Evolutionary conservation across 73 alveolate species (phyloP).

Genomic region (Paramecium octaurelia): DNA sequence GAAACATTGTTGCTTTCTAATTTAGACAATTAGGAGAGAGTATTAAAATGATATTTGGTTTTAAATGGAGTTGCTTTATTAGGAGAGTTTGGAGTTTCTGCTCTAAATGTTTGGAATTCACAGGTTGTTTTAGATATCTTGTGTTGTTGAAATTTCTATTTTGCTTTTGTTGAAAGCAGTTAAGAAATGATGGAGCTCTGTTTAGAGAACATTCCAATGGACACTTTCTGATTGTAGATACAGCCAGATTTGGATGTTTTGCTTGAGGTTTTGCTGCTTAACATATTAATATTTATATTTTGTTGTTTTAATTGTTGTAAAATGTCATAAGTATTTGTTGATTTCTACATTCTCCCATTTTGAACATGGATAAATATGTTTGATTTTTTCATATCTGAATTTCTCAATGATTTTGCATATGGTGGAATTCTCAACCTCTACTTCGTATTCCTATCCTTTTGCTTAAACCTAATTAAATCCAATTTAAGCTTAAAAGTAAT

Average conservation of each 20-base stretch:
- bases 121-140: background rate
- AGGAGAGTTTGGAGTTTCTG: background rate
- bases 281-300: background rate
- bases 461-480: conserved; percentile 10
- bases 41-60: background rate
- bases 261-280: background rate
- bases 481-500: background rate
- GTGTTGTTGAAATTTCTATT: background rate
- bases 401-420: conserved; percentile 8
- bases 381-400: conserved; percentile 8
- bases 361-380: conserved; percentile 43
- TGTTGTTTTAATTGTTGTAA: background rate
- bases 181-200: background rate
- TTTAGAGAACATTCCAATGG: background rate
- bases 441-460: conserved; percentile 41
- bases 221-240: background rate
- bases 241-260: background rate
- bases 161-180: background rate
- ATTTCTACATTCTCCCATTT: conserved; percentile 44
- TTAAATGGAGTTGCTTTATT: background rate
- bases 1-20: background rate
- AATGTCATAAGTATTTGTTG: conserved; percentile 26
- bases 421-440: conserved; percentile 31
- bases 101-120: background rate
- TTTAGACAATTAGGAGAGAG: background rate